Base-by-base conservation (phyloP, 768 basidiomycete genomes). In the Grammothele lineata region DNA sequence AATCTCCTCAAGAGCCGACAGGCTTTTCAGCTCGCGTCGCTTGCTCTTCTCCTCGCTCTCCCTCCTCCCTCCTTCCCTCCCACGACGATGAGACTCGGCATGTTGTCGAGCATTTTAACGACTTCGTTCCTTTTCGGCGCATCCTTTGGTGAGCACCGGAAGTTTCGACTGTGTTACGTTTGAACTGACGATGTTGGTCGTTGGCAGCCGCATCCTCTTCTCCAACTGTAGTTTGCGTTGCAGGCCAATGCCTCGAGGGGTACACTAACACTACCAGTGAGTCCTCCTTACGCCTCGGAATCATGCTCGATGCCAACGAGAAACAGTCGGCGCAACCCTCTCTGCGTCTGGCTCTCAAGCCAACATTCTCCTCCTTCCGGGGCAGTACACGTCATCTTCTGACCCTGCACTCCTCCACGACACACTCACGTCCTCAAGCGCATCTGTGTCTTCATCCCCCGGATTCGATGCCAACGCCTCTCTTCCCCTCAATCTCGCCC, bases 211-310 rank as follows among this genome's bases (percentile, higher is more conserved):
- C 83, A 49, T 80, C 83, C 64, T 72, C 75, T 55, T 63, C 70
- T 49, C 66, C 82, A 30, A 69, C 72, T 59, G 80, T 90, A 47
- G 72, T 92, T 51, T 91, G 88, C 74, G 71, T 87, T 86, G 85
- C 88, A 63, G 88, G 88, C 57, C 87, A 92, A 85, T 91, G 89
- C 72, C 68, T 91, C 47, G 76, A 89, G 65, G 89, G 89, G 48
- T 77, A 68, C 66, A 80, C 85, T 25, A 90, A 91, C 60, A 77
- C 74, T 19, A 84, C 86, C 30, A 61, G 76, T 77, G 58, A 69
- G 86, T 82, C 48, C 26, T 70, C 66, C 15, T 22, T n/a, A 27
- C 11, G 24, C 24, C 14, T 17, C 47, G 32, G 34, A 37, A 3
- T 42, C 26, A 18, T 4, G 21, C 25, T 47, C 9, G 43, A 9